phyloP scores from a whole-genome alignment of 2,329 filamentous ascomycete species.

The Amauroascus verrucosus region DNA sequence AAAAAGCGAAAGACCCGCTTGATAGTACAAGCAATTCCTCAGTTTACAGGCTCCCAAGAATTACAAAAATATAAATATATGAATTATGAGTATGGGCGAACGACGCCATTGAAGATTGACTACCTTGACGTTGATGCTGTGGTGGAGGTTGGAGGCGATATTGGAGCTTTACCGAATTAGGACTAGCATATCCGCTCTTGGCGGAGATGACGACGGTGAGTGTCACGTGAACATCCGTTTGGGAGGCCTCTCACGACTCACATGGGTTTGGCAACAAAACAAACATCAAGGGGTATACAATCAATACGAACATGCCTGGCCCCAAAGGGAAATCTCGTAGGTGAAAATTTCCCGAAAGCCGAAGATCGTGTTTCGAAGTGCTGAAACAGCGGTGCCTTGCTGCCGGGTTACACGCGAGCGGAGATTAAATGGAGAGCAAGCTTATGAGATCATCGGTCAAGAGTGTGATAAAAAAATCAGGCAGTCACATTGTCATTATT shows the following conservation, averaged over 20 bases:
- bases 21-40: background rate
- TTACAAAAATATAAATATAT: constrained; percentile 9
- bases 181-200: constrained; percentile 6
- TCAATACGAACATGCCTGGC: background rate
- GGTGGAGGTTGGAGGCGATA: constrained; percentile 5
- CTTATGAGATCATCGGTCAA: background rate
- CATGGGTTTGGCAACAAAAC: background rate
- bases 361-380: background rate
- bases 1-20: background rate
- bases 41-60: background rate
- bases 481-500: constrained; percentile 9
- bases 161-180: constrained; percentile 3
- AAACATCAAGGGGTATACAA: too few relatives aligned
- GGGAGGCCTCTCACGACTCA: too few relatives aligned
- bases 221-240: background rate
- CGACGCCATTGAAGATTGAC: background rate
- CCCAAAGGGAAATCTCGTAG: too few relatives aligned
- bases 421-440: constrained; percentile 5
- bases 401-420: constrained; percentile 6
- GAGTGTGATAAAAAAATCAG: background rate
- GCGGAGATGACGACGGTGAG: background rate
- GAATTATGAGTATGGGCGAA: background rate
- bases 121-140: constrained; percentile 8
- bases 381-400: constrained; percentile 6
- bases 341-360: background rate